Percentiles rank a stretch among this genome's conserved stretches.
Conservation (phyloP, 345 rosid genomes). For the Eucalyptus sp. region DNA sequence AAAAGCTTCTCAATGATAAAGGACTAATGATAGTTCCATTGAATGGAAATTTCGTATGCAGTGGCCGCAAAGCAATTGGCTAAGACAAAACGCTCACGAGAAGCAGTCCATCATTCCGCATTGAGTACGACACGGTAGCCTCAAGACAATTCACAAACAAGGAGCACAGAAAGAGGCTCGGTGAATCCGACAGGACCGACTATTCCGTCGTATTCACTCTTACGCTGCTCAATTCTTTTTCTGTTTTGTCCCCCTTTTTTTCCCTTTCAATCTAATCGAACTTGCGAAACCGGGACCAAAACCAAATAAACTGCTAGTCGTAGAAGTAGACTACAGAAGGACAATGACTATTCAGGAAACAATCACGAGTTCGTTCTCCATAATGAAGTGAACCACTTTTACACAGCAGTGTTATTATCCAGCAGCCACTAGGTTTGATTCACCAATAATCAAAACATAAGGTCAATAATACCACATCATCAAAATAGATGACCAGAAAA, state of each 20-base stretch:
- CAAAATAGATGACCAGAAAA: neutral
- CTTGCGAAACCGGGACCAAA: neutral
- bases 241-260: neutral
- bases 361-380: neutral
- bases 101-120: neutral
- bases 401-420: neutral
- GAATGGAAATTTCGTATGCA: neutral
- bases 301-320: neutral
- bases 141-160: neutral
- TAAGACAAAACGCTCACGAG: neutral
- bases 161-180: neutral
- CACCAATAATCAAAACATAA: neutral
- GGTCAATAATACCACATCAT: neutral
- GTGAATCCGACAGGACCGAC: neutral
- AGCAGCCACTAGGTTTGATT: neutral
- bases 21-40: neutral
- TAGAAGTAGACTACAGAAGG: neutral
- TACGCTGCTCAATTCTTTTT: neutral
- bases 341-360: neutral
- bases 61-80: neutral
- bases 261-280: neutral
- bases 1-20: neutral
- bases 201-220: neutral
- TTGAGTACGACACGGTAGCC: neutral
- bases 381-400: neutral